Percentiles rank a stretch among this genome's conserved stretches.
phyloP scores from a whole-genome alignment of 116 monocot species.

The Posidonia oceanica region DNA sequence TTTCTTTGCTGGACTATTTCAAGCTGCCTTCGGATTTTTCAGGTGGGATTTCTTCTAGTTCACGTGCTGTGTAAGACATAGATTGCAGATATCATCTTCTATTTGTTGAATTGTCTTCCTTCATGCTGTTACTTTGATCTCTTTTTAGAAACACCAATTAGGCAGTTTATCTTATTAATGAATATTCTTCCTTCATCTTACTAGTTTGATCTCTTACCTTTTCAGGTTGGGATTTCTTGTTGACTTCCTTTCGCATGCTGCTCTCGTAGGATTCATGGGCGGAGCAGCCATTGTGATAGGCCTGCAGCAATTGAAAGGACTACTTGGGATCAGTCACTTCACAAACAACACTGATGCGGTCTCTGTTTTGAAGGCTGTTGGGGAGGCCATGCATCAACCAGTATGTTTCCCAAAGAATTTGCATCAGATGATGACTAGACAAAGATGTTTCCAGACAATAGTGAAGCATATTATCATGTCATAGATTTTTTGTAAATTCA shows the following conservation, averaged over 20 bases:
- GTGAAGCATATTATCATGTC: too few relatives aligned
- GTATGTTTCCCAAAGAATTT: constrained; percentile 19
- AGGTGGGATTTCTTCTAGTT: constrained; percentile 16
- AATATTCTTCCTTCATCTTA: neutral
- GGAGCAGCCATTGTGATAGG: constrained; percentile 88
- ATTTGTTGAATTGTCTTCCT: too few relatives aligned
- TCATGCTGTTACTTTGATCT: too few relatives aligned
- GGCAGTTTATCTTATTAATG: too few relatives aligned
- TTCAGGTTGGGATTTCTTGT: constrained; percentile 75
- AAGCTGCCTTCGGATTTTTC: constrained; percentile 52
- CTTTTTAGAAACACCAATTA: too few relatives aligned
- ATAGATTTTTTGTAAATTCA: neutral
- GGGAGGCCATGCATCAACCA: constrained; percentile 35
- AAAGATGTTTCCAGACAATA: neutral
- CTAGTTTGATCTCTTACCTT: neutral
- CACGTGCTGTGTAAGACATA: too few relatives aligned
- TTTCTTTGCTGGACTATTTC: constrained; percentile 57
- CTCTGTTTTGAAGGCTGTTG: constrained; percentile 66
- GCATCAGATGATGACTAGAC: neutral
- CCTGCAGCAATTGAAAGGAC: constrained; percentile 77
- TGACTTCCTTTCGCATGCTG: constrained; percentile 82
- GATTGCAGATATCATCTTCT: too few relatives aligned
- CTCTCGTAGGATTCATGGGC: constrained; percentile 84
- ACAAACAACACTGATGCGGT: constrained; percentile 78
- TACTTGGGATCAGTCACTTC: constrained; percentile 74